phyloP scores from a whole-genome alignment of 2,329 filamentous ascomycete species.

The Diaporthe sp. region DNA sequence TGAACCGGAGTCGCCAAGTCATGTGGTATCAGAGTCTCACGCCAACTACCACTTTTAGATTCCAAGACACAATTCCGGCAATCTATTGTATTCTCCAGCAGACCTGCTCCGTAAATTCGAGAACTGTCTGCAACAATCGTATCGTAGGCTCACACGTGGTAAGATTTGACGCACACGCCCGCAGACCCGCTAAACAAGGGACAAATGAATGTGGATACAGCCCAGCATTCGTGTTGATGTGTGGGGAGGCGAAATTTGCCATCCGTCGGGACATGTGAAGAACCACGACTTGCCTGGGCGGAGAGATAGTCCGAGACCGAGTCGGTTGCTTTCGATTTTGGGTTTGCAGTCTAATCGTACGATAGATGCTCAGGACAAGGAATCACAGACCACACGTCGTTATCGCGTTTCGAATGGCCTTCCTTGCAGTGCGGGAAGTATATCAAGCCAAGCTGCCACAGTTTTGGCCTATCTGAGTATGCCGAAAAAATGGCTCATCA shows the following conservation, averaged over 20 bases:
- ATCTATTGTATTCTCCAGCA: background rate
- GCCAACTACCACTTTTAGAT: background rate
- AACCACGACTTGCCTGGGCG: background rate
- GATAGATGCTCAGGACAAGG: background rate
- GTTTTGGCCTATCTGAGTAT: background rate
- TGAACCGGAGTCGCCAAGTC: background rate
- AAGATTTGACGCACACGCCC: background rate
- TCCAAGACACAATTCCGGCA: background rate
- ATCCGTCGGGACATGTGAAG: background rate
- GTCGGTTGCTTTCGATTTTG: background rate
- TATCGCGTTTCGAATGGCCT: conserved; percentile 7
- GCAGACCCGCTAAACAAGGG: background rate
- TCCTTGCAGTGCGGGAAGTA: conserved; percentile 23
- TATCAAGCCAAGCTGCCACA: conserved; percentile 15
- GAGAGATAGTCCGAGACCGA: background rate
- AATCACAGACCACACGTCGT: background rate
- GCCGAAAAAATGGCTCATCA: conserved; percentile 24
- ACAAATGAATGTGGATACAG: background rate
- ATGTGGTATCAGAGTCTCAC: background rate
- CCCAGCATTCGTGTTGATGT: background rate
- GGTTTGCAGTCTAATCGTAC: conserved; percentile 5
- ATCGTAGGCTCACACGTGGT: background rate
- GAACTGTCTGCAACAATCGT: background rate
- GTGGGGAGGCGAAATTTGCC: background rate
- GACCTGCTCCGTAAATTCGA: background rate